Evolutionary conservation across 2,329 filamentous ascomycete genomes (phyloP).

Genomic region (Lasiodiplodia citricola): DNA sequence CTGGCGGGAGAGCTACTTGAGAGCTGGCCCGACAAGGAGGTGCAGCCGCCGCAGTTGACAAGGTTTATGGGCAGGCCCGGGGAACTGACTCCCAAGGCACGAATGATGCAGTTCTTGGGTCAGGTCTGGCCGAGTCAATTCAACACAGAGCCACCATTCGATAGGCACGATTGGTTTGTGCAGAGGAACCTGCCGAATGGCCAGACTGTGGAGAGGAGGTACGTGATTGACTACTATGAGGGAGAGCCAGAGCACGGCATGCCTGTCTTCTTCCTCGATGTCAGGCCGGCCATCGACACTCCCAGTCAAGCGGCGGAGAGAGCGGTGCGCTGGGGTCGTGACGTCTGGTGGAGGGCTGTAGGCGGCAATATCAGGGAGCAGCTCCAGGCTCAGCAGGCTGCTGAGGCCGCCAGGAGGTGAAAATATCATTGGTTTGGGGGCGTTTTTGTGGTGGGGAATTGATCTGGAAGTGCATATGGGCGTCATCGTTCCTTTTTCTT

Average conservation of each 20-base stretch:
- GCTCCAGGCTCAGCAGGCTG: slow-evolving; percentile 30
- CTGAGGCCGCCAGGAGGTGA: slow-evolving; percentile 1
- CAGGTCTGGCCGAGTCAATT: slow-evolving; percentile 81
- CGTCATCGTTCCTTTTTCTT: not conserved
- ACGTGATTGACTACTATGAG: slow-evolving; percentile 96
- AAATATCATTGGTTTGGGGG: not conserved
- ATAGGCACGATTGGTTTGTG: slow-evolving; percentile 97
- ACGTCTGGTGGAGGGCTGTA: slow-evolving; percentile 90
- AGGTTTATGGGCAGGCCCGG: slow-evolving; percentile 88
- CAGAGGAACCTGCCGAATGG: slow-evolving; percentile 71
- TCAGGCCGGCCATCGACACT: slow-evolving; percentile 84
- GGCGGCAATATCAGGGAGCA: slow-evolving; percentile 68
- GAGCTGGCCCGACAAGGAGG: slow-evolving; percentile 41
- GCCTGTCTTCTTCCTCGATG: slow-evolving; percentile 94
- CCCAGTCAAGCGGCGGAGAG: slow-evolving; percentile 82
- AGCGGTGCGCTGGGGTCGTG: slow-evolving; percentile 85
- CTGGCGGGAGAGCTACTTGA: slow-evolving; percentile 47
- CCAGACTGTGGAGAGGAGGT: slow-evolving; percentile 77
- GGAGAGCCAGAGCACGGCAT: slow-evolving; percentile 84
- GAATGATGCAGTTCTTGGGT: slow-evolving; percentile 79
- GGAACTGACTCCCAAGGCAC: slow-evolving; percentile 90
- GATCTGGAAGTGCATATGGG: not conserved
- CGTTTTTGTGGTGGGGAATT: slow-evolving; percentile 12
- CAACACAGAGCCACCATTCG: slow-evolving; percentile 83
- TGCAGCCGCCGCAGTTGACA: slow-evolving; percentile 71